Conservation (phyloP, 805 yeast genomes). For the Yarrowia sp. region DNA sequence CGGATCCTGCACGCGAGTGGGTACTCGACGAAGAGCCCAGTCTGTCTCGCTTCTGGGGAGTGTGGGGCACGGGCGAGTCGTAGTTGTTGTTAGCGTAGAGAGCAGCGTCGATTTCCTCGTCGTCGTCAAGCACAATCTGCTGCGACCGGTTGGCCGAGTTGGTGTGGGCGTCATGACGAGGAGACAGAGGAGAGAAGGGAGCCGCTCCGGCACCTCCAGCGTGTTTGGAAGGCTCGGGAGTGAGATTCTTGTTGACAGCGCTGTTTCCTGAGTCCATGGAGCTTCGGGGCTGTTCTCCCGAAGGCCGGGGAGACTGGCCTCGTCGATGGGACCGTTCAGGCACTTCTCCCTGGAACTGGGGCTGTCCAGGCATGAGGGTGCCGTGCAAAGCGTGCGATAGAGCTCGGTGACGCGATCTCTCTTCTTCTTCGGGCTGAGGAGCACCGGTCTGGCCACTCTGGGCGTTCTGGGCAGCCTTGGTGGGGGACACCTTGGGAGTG, state of each 20-base stretch:
- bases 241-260: constrained; percentile 4
- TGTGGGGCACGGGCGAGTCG: constrained; percentile 22
- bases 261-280: neutral
- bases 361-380: neutral
- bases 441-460: neutral
- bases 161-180: constrained; percentile 27
- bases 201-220: neutral
- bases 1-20: constrained; percentile 15
- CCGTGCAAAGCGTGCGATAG: constrained; percentile 22
- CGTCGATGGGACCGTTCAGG: constrained; percentile 38
- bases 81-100: constrained; percentile 33
- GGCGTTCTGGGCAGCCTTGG: constrained; percentile 2
- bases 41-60: constrained; percentile 31
- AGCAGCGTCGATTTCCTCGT: constrained; percentile 32
- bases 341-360: constrained; percentile 6
- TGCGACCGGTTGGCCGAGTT: constrained; percentile 38
- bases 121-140: constrained; percentile 37
- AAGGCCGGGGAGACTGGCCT: constrained; percentile 29
- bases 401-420: constrained; percentile 11
- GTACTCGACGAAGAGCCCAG: constrained; percentile 19
- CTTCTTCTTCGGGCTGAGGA: constrained; percentile 19
- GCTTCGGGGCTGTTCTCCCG: neutral
- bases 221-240: constrained; percentile 28
- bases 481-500: constrained; percentile 27
- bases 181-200: constrained; percentile 29